Evolutionary conservation across 371 early-diverging fungal genomes (phyloP).

Genomic region (Mucor circinelloides): DNA sequence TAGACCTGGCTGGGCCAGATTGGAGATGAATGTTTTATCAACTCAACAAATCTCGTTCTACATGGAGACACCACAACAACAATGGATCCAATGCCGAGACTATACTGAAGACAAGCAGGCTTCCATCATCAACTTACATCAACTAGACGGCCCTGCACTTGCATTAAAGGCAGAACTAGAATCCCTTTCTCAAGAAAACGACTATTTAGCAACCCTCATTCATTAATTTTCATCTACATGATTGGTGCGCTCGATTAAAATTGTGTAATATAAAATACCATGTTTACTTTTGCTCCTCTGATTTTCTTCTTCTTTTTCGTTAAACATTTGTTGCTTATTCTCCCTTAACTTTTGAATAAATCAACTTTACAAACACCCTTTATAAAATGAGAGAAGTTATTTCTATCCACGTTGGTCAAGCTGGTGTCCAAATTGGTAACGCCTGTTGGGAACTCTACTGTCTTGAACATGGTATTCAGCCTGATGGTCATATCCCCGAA

Average conservation of each 20-base stretch:
- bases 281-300: not conserved
- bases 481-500: slow-evolving; percentile 91
- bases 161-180: slow-evolving; percentile 38
- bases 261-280: not conserved
- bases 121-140: slow-evolving; percentile 27
- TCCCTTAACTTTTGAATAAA: slow-evolving; percentile 31
- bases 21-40: slow-evolving; percentile 26
- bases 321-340: slow-evolving; percentile 22
- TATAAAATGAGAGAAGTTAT: slow-evolving; percentile 96
- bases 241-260: slow-evolving; percentile 1
- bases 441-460: slow-evolving; percentile 99
- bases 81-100: slow-evolving; percentile 75
- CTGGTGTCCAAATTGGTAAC: slow-evolving; percentile 99
- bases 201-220: slow-evolving; percentile 3
- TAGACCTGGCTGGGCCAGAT: slow-evolving; percentile 40
- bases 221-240: not conserved
- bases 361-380: not conserved
- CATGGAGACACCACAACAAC: slow-evolving; percentile 47
- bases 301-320: not conserved
- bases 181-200: slow-evolving; percentile 10
- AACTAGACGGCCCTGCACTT: slow-evolving; percentile 43
- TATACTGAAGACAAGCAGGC: slow-evolving; percentile 80
- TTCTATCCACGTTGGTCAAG: slow-evolving; percentile 97
- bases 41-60: slow-evolving; percentile 55
- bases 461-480: slow-evolving; percentile 97